Evolutionary conservation across 2,329 filamentous ascomycete species (phyloP).

Genomic region (Penicillium sclerotiorum): DNA sequence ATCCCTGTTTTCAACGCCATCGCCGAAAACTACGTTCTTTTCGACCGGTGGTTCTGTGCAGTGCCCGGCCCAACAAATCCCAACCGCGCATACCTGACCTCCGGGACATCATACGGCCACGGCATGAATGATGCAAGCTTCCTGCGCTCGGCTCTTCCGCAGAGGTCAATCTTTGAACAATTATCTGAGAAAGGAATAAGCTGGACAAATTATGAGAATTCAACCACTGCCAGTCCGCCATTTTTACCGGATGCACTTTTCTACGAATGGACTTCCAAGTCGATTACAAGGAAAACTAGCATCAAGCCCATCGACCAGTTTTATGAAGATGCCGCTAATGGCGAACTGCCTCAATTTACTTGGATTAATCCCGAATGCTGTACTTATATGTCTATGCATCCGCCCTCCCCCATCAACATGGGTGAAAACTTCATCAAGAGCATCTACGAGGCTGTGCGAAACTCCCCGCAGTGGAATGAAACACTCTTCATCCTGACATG

Average conservation of each 20-base stretch:
- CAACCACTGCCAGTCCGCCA: slow-evolving; percentile 30
- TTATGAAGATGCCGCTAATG: slow-evolving; percentile 48
- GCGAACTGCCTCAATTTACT: slow-evolving; percentile 49
- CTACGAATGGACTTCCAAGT: slow-evolving; percentile 35
- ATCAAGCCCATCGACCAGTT: slow-evolving; percentile 46
- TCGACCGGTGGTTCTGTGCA: slow-evolving; percentile 48
- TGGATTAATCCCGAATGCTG: slow-evolving; percentile 58
- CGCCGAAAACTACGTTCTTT: slow-evolving; percentile 49
- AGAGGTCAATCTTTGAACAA: slow-evolving; percentile 45
- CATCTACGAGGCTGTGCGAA: slow-evolving; percentile 50
- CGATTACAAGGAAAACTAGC: slow-evolving; percentile 36
- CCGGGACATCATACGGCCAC: slow-evolving; percentile 45
- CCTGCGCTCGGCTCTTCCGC: slow-evolving; percentile 36
- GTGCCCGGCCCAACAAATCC: slow-evolving; percentile 46
- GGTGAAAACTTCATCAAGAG: slow-evolving; percentile 51
- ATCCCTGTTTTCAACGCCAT: slow-evolving; percentile 45
- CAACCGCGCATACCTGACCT: slow-evolving; percentile 41
- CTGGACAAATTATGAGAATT: slow-evolving; percentile 54
- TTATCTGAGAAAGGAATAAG: slow-evolving; percentile 43
- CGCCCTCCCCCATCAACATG: slow-evolving; percentile 46
- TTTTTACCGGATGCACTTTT: slow-evolving; percentile 29
- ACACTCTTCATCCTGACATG: slow-evolving; percentile 53
- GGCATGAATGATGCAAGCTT: slow-evolving; percentile 42
- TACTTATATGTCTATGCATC: slow-evolving; percentile 53
- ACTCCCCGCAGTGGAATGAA: slow-evolving; percentile 50